phyloP scores from a whole-genome alignment of 352 stramenopile genomes.

The Pythium graminicola region DNA sequence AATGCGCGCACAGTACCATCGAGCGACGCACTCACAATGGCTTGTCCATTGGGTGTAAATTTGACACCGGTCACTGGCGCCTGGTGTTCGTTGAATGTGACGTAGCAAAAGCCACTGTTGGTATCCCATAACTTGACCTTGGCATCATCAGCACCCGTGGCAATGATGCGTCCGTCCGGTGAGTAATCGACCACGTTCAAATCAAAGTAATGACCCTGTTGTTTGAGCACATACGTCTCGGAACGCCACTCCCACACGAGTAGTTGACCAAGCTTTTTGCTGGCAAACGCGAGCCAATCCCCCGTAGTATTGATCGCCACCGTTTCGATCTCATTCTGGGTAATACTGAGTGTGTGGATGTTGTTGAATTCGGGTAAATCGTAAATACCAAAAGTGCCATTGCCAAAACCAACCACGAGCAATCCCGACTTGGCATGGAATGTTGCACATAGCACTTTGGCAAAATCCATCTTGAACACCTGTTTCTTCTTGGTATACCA shows the following conservation, averaged over 20 bases:
- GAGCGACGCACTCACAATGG: conserved; percentile 94
- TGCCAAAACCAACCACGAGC: conserved; percentile 95
- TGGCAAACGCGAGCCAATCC: conserved; percentile 98
- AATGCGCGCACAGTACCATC: conserved; percentile 98
- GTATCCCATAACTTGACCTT: conserved; percentile 99
- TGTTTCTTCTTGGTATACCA: conserved; percentile 85
- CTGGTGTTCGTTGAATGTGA: conserved; percentile 97
- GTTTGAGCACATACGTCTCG: conserved; percentile 99
- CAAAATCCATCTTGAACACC: conserved; percentile 87
- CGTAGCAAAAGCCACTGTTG: conserved; percentile 97
- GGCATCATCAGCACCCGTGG: conserved; percentile 97
- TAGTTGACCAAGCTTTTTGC: conserved; percentile 96
- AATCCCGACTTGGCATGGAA: conserved; percentile 86
- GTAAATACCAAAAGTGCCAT: conserved; percentile 98
- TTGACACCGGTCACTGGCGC: conserved; percentile 95
- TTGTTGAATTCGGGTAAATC: conserved; percentile 93
- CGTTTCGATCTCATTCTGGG: conserved; percentile 85
- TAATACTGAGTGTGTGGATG: conserved; percentile 95
- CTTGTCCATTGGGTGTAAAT: conserved; percentile 90
- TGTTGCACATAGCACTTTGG: conserved; percentile 82
- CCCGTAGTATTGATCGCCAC: conserved; percentile 94
- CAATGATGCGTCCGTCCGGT: conserved; percentile 94
- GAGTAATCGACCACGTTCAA: conserved; percentile 97
- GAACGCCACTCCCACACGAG: conserved; percentile 99
- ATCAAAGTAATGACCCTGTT: conserved; percentile 98